phyloP scores from a whole-genome alignment of 768 basidiomycete species.

The Lentinula detonsa region DNA sequence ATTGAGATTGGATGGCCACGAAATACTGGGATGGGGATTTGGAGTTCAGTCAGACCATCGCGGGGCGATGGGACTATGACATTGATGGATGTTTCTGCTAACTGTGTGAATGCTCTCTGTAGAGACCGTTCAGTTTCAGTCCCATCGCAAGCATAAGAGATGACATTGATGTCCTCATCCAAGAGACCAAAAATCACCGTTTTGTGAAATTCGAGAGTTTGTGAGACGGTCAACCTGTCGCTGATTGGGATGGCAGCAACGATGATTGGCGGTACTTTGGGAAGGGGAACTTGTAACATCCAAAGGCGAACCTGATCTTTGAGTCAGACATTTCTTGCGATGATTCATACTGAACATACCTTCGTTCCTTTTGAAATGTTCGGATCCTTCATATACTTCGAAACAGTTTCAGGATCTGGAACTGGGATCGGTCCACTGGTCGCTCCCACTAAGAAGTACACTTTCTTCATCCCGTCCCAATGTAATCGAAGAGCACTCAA shows the following conservation, averaged over 20 bases:
- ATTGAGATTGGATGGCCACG: conserved; percentile 14
- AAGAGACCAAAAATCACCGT: conserved; percentile 21
- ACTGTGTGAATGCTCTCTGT: conserved; percentile 13
- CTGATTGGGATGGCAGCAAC: conserved; percentile 26
- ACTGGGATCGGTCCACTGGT: conserved; percentile 16
- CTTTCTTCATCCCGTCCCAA: conserved; percentile 15
- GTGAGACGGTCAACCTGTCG: conserved; percentile 10
- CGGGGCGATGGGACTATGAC: neutral
- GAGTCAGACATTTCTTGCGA: neutral
- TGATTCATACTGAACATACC: conserved; percentile 7
- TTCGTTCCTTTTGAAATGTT: conserved; percentile 12
- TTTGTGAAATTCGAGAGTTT: conserved; percentile 10
- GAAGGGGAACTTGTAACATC: conserved; percentile 22
- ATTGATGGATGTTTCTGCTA: conserved; percentile 3
- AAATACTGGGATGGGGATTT: conserved; percentile 11
- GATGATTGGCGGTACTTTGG: conserved; percentile 27
- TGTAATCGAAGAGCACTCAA: conserved; percentile 16
- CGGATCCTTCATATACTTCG: conserved; percentile 7
- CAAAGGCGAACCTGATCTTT: conserved; percentile 25
- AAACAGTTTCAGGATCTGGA: conserved; percentile 14
- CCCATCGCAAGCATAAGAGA: conserved; percentile 30
- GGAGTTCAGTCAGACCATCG: neutral
- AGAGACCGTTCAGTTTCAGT: conserved; percentile 24
- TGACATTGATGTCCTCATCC: conserved; percentile 14
- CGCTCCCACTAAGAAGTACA: conserved; percentile 19